Evolutionary conservation across 352 stramenopile genomes (phyloP), one percentile per base, ranked within the genome.

Genomic region (Globisporangium sylvaticum): DNA sequence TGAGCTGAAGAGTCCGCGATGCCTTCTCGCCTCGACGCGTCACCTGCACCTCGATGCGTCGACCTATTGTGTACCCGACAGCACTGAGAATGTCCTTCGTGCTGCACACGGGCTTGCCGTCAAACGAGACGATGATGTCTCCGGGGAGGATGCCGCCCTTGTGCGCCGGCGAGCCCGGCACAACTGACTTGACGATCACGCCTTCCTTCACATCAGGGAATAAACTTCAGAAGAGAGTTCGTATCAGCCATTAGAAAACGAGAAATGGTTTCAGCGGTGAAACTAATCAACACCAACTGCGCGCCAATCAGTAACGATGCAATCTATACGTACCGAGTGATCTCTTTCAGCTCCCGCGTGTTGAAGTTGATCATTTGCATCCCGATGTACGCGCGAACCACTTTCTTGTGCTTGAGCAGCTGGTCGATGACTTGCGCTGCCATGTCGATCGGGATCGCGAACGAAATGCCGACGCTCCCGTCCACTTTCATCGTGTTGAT

Each of bases 401-500:
- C 92, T 52, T 92, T 93, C 60, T 91, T 92, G 70, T 94, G 81
- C 64, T 91, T 83, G 46, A 89, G 78, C 58, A 98, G 74, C 70
- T 98, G 91, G 24, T 90, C 75, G 65, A 98, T 96, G 54, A 98
- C 88, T 65, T 97, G 81, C 12, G 72, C 70, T 34, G 92, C 93
- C 37, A 79, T 97, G 72, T 98, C 93, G 15, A 97, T 96, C 29
- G 94, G 94, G 42, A 98, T 98, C 24, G 94, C 94, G 57, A 98
- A 98, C 34, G 87, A 92, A 54, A 98, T 97, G 12, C 93, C 93
- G 29, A 90, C 90, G 60, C 81, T 90, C 20, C 87, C 84, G 64
- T 90, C 81, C n/a, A 97, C 85, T 71, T 97, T 97, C 83, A 98
- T 96, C 8, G 90, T 96, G 76, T 98, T 98, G 72, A 98, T 98